Evolutionary conservation across 495 filamentous ascomycete genomes (phyloP), one percentile per base, ranked within the genome.

Genomic region (Daldinia bambusicola): DNA sequence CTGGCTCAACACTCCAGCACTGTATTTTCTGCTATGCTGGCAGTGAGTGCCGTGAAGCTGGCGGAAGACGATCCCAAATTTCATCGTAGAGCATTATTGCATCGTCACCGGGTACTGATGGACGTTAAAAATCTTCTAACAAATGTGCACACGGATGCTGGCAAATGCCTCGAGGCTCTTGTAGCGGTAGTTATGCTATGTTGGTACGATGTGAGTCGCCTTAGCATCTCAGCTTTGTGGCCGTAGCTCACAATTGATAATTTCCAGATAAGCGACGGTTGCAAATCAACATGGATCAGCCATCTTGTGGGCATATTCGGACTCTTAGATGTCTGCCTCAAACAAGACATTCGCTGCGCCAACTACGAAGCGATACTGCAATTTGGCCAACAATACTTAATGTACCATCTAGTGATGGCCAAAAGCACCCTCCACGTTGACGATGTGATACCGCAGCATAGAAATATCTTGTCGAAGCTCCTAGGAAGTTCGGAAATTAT

Each of bases 161-260:
- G 34, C 10, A 59, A 59, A 59, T 59, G 56, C 22, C 34, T 59
- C 4, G 56, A 59, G 26, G 56, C 56, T 9, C 56, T 59, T n/a
- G 56, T 59, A 20, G 22, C 56, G 2, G 56, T 31, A 6, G 36
- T 59, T 16, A 59, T 59, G 56, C 56, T 59, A 14, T 59, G 56
- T 45, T 59, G 56, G 56, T 59, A 59, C 38, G 56, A 59, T 59
- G 56, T 59, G n/a, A 59, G 56, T 59, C 26, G 13, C 16, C 38
- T 59, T 41, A 12, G 18, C 18, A 41, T 41, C 26, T 34, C 16
- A 12, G 22, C 1, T 43, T 45, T 20, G 22, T 32, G 26, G 4
- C 37, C 10, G 16, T 48, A 48, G 38, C 38, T 59, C 10, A 41
- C 9, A 6, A 22, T 22, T 32, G 0, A n/a, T 45, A 8, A 59